Conservation (phyloP, 768 basidiomycete species). For the Cantharellus cinnabarinus region DNA sequence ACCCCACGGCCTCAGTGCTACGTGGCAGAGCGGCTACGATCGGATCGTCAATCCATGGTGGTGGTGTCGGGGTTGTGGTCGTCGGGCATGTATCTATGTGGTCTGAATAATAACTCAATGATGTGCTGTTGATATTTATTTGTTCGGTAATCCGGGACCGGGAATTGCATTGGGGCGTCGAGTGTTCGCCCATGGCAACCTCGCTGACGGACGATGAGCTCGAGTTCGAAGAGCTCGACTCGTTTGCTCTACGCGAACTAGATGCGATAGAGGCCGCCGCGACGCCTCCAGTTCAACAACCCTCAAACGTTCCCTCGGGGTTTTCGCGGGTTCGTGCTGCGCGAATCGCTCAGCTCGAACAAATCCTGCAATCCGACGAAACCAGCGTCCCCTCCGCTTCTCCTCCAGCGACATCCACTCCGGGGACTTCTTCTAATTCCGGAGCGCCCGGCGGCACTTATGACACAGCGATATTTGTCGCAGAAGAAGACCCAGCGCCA, state of each 20-base stretch:
- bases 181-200: not conserved
- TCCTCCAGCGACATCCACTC: slow-evolving; percentile 8
- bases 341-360: not conserved
- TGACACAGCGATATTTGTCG: not conserved
- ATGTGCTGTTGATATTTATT: too few relatives aligned
- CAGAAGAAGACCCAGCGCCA: not conserved
- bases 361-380: not conserved
- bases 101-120: too few relatives aligned
- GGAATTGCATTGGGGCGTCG: too few relatives aligned
- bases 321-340: not conserved
- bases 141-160: too few relatives aligned
- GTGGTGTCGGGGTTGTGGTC: too few relatives aligned
- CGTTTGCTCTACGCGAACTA: slow-evolving; percentile 36
- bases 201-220: not conserved
- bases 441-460: too few relatives aligned
- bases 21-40: too few relatives aligned
- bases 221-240: slow-evolving; percentile 23
- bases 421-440: not conserved
- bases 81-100: too few relatives aligned
- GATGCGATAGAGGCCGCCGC: slow-evolving; percentile 49
- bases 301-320: not conserved
- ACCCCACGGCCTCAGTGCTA: too few relatives aligned
- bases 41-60: too few relatives aligned
- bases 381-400: not conserved
- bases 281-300: not conserved